Percentiles rank a stretch among this genome's conserved stretches.
phyloP scores from a whole-genome alignment of 2,329 filamentous ascomycete genomes.

The Fusarium nanum region DNA sequence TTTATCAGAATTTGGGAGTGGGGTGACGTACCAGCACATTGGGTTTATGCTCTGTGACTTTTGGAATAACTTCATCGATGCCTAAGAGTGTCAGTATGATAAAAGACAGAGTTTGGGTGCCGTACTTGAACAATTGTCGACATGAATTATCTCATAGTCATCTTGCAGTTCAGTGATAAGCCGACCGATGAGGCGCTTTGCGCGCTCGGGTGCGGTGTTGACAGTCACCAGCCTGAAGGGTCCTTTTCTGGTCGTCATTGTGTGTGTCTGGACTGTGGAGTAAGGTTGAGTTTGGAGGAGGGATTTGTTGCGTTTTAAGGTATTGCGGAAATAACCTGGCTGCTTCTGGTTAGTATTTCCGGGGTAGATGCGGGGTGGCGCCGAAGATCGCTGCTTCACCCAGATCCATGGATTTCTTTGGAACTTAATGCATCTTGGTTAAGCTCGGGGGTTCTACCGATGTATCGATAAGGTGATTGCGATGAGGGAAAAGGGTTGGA shows the following conservation, averaged over 20 bases:
- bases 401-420: background rate
- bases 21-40: background rate
- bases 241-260: conserved; percentile 9
- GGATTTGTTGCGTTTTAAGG: background rate
- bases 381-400: background rate
- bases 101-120: rapidly evolving
- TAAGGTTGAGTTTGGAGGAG: background rate
- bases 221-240: conserved; percentile 10
- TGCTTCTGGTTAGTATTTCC: background rate
- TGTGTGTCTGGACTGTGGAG: background rate
- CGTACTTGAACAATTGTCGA: conserved; percentile 14
- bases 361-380: background rate
- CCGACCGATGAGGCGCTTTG: conserved; percentile 16
- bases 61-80: conserved; percentile 18
- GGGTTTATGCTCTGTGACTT: conserved; percentile 12
- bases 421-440: background rate
- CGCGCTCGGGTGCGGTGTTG: conserved; percentile 16
- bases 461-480: background rate
- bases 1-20: rapidly evolving
- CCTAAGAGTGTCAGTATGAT: background rate
- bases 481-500: no score
- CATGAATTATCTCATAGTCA: conserved; percentile 15
- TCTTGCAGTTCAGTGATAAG: conserved; percentile 5
- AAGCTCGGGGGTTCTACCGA: background rate
- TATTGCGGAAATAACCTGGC: background rate